phyloP scores from a whole-genome alignment of 192 early-diverging fungal genomes.

The Podila verticillata region DNA sequence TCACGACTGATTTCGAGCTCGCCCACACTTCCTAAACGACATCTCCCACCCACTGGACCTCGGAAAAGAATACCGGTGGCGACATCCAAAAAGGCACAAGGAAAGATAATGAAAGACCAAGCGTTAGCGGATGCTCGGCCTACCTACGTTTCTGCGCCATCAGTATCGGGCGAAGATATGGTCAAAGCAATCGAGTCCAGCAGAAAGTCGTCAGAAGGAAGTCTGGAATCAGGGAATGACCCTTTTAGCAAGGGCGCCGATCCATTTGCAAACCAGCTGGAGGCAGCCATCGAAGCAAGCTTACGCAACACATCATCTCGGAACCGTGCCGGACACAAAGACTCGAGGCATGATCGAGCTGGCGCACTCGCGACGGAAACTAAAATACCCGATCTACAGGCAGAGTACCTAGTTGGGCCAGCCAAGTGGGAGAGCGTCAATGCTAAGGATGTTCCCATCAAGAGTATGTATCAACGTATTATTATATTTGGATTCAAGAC shows the following conservation, averaged over 20 bases:
- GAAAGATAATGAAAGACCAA: background rate
- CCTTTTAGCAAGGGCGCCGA: conserved; percentile 31
- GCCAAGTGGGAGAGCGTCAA: conserved; percentile 42
- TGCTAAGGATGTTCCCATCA: conserved; percentile 30
- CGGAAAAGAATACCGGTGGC: too few relatives aligned
- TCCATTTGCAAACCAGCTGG: conserved; percentile 46
- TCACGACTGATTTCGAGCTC: too few relatives aligned
- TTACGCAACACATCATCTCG: background rate
- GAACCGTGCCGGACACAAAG: background rate
- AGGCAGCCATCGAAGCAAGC: conserved; percentile 40
- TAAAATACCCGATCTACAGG: conserved; percentile 37
- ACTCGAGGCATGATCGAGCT: conserved; percentile 6
- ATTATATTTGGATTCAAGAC: background rate
- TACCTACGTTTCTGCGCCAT: conserved; percentile 16
- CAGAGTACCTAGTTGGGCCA: conserved; percentile 26
- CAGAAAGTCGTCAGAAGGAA: background rate
- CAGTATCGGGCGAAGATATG: conserved; percentile 40
- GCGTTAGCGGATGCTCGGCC: background rate
- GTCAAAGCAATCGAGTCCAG: conserved; percentile 42
- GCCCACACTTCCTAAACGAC: too few relatives aligned
- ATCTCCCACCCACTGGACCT: too few relatives aligned
- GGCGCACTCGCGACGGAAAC: background rate
- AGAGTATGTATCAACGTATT: conserved; percentile 10
- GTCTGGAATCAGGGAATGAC: background rate
- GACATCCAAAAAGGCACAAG: background rate